These are phyloP conservation scores for Verbena officinalis DNA, from an alignment of 257 asterid genomes.

Conservation along the genomic window DNA sequence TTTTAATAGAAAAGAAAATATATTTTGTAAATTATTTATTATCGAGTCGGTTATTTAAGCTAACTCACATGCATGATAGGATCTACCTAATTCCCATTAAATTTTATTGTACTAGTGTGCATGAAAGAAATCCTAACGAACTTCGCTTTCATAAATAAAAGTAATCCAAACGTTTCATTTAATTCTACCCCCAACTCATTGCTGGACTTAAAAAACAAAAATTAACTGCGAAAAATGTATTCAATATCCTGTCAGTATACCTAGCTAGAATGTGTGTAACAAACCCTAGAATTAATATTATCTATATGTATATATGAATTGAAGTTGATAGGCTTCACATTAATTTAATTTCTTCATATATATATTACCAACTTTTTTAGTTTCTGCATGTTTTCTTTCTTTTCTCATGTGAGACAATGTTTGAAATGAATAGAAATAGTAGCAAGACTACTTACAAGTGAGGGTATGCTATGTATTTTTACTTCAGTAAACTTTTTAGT, in stretches of 20 bases:
- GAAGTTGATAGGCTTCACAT: too few relatives aligned
- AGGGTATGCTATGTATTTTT: too few relatives aligned
- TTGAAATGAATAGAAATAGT: too few relatives aligned
- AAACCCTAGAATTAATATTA: not conserved
- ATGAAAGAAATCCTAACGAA: not conserved
- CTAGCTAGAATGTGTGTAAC: not conserved
- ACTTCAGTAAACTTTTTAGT: too few relatives aligned
- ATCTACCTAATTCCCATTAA: constrained; percentile 19
- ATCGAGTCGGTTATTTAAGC: constrained; percentile 32
- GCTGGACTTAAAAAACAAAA: not conserved
- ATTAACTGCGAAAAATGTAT: constrained; percentile 20
- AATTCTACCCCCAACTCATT: constrained; percentile 24
- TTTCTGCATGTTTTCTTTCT: not conserved
- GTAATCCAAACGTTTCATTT: constrained; percentile 20
- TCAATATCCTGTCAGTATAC: constrained; percentile 27
- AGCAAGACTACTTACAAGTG: too few relatives aligned
- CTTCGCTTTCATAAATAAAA: constrained; percentile 25
- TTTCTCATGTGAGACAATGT: too few relatives aligned
- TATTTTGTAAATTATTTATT: not conserved
- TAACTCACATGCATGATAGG: constrained; percentile 24
- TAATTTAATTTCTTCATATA: constrained; percentile 3
- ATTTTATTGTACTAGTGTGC: constrained; percentile 9
- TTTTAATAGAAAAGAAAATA: not conserved
- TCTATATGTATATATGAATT: not conserved
- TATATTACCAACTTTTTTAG: too few relatives aligned